Base-by-base conservation (phyloP, 78 protist species). In the Pigoraptor vietnamica region DNA sequence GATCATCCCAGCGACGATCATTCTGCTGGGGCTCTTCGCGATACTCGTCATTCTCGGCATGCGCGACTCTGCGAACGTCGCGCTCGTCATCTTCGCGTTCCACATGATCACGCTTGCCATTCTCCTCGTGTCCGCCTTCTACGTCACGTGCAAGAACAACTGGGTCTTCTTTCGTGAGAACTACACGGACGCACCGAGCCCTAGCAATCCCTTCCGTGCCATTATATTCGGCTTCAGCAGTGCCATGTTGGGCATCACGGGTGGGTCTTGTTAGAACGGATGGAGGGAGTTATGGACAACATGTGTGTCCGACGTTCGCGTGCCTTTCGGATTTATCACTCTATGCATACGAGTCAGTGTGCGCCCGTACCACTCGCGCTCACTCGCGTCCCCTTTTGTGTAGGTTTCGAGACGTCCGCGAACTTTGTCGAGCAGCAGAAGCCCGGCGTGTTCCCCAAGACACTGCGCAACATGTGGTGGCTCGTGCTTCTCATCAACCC, bases 341-440 rank as follows among this genome's bases (percentile, higher is more conserved):
- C n/a, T n/a, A n/a, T n/a, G n/a, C n/a, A n/a, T n/a, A n/a, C n/a
- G n/a, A n/a, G n/a, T n/a, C n/a, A n/a, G n/a, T n/a, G n/a, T n/a
- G n/a, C n/a, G n/a, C n/a, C n/a, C n/a, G n/a, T n/a, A n/a, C n/a
- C n/a, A n/a, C n/a, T n/a, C n/a, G n/a, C n/a, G n/a, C n/a, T n/a
- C n/a, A n/a, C n/a, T n/a, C n/a, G n/a, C n/a, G n/a, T n/a, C n/a
- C n/a, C n/a, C n/a, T n/a, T n/a, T n/a, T n/a, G n/a, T n/a, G n/a
- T n/a, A n/a, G 98, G 98, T n/a, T 97, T 95, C 38, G 98, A 97
- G 84, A 95, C 96, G 0, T 94, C 97, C 0, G 95, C 97, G 2
- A 97, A 97, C 92, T 96, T 93, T 90, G 93, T 97, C 67, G 98
- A 97, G 91, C 95, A 95, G 90, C 97, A 97, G 92, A 92, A 92